A percentile compares a stretch with the other conserved stretches of the same genome.
phyloP scores from a whole-genome alignment of 1,284 basidiomycete genomes.

The Boletus coffeatus region DNA sequence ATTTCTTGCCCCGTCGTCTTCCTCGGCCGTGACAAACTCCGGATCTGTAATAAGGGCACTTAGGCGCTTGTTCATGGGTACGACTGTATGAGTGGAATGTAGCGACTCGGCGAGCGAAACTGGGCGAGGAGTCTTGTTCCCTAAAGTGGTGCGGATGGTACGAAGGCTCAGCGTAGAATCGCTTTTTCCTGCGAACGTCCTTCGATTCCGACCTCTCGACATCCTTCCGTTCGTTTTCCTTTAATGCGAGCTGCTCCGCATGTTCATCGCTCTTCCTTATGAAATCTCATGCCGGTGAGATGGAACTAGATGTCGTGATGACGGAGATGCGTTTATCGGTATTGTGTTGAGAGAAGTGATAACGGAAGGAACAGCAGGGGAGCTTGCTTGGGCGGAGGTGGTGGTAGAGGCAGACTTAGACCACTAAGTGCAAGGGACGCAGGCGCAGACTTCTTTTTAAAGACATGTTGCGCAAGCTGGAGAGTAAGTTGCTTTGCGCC shows the following conservation, averaged over 20 bases:
- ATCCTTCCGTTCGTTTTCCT: constrained; percentile 28
- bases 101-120: constrained; percentile 71
- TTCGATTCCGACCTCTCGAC: constrained; percentile 48
- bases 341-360: constrained; percentile 17
- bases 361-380: constrained; percentile 8
- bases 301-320: constrained; percentile 30
- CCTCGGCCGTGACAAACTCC: constrained; percentile 50
- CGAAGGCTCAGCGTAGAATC: constrained; percentile 70
- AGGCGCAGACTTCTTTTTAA: constrained; percentile 33
- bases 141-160: constrained; percentile 55
- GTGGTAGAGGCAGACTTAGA: constrained; percentile 23
- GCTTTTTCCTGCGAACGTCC: constrained; percentile 64
- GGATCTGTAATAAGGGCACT: constrained; percentile 64
- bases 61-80: constrained; percentile 54
- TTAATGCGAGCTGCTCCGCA: constrained; percentile 17
- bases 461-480: constrained; percentile 40
- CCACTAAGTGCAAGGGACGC: constrained; percentile 27
- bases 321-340: constrained; percentile 28
- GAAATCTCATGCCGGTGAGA: constrained; percentile 32
- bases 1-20: constrained; percentile 39
- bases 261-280: constrained; percentile 30
- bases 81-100: constrained; percentile 63
- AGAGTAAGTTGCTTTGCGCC: constrained; percentile 32
- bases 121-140: constrained; percentile 53
- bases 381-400: constrained; percentile 34